Percentiles rank a stretch among this genome's conserved stretches.
Conservation (phyloP, 805 yeast genomes). For the Brettanomyces nanus region DNA sequence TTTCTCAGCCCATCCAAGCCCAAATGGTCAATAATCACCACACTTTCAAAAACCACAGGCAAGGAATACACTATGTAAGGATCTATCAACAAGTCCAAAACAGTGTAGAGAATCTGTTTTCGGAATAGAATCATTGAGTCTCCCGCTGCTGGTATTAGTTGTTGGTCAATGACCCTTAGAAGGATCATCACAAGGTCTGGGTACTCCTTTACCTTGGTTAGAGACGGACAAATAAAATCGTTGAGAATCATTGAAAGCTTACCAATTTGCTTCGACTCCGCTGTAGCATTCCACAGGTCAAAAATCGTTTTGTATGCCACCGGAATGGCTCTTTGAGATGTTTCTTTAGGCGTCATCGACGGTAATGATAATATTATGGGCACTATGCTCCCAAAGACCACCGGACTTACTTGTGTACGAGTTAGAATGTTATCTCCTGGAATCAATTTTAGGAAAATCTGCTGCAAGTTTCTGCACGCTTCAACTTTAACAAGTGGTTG, state of each 20-base stretch:
- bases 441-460: slow-evolving; percentile 7
- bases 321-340: slow-evolving; percentile 15
- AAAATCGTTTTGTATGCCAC: slow-evolving; percentile 17
- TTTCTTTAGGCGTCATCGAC: slow-evolving; percentile 18
- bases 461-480: slow-evolving; percentile 11
- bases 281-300: slow-evolving; percentile 8
- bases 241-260: slow-evolving; percentile 17
- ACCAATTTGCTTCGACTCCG: slow-evolving; percentile 4
- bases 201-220: slow-evolving; percentile 19
- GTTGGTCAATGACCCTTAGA: slow-evolving; percentile 7
- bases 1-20: background rate
- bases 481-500: slow-evolving; percentile 18
- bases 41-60: background rate
- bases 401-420: slow-evolving; percentile 15
- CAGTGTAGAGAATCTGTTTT: slow-evolving; percentile 14
- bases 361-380: slow-evolving; percentile 25
- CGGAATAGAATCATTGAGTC: slow-evolving; percentile 14
- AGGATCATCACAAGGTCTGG: slow-evolving; percentile 15
- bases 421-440: slow-evolving; percentile 13
- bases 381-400: slow-evolving; percentile 17
- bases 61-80: slow-evolving; percentile 14
- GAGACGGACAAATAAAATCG: slow-evolving; percentile 21
- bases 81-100: slow-evolving; percentile 18
- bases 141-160: slow-evolving; percentile 12
- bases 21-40: background rate